phyloP scores from a whole-genome alignment of 2,329 filamentous ascomycete species.

The Diaporthe caulivora region DNA sequence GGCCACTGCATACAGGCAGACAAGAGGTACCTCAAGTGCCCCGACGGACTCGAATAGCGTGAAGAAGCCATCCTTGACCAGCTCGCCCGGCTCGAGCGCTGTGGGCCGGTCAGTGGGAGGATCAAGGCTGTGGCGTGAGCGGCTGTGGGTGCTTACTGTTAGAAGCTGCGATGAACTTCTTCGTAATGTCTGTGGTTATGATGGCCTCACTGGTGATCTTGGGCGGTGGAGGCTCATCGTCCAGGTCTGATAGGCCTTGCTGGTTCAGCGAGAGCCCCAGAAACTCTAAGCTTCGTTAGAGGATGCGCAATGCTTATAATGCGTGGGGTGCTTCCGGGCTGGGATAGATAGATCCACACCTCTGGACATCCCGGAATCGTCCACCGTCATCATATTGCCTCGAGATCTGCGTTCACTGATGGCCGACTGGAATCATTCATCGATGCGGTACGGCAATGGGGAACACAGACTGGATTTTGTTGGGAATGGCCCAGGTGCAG shows the following conservation, averaged over 20 bases:
- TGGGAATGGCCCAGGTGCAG: constrained; percentile 6
- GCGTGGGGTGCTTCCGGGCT: constrained; percentile 16
- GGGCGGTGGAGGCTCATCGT: constrained; percentile 51
- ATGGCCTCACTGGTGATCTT: constrained; percentile 62
- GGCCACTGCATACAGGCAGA: background rate
- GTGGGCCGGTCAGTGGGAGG: constrained; percentile 40
- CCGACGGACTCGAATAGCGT: constrained; percentile 95
- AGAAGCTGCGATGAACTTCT: constrained; percentile 65
- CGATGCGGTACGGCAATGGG: constrained; percentile 20
- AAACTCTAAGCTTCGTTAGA: constrained; percentile 51
- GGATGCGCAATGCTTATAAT: constrained; percentile 22
- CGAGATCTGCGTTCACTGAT: constrained; percentile 2
- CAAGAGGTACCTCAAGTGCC: constrained; percentile 74
- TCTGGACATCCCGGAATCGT: constrained; percentile 35
- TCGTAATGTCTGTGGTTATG: constrained; percentile 69
- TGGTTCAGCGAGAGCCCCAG: constrained; percentile 56
- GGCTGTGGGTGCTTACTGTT: constrained; percentile 56
- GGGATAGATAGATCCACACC: constrained; percentile 28
- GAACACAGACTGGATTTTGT: background rate
- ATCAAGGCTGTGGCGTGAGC: background rate
- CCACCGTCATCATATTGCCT: constrained; percentile 29
- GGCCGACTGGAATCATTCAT: constrained; percentile 18
- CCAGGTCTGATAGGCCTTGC: constrained; percentile 40
- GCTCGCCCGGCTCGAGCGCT: constrained; percentile 83
- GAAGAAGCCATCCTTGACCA: constrained; percentile 95